phyloP scores from a whole-genome alignment of 2,329 filamentous ascomycete species.

The Alternaria gaisen region DNA sequence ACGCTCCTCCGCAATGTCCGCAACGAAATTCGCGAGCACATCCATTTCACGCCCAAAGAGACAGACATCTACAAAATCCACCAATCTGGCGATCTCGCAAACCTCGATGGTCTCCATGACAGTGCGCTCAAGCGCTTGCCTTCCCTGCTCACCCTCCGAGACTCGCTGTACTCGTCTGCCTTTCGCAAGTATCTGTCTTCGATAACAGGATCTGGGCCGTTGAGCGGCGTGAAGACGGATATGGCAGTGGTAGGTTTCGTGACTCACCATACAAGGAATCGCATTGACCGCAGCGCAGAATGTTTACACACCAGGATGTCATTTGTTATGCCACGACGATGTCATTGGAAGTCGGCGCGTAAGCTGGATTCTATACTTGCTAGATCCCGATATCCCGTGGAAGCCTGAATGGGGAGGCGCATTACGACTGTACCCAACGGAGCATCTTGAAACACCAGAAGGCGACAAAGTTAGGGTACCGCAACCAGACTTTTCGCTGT shows the following conservation, averaged over 20 bases:
- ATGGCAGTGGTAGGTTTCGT: constrained; percentile 78
- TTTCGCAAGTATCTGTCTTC: constrained; percentile 90
- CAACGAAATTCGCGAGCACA: constrained; percentile 85
- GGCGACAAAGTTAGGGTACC: constrained; percentile 83
- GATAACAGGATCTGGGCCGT: constrained; percentile 83
- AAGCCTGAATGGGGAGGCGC: constrained; percentile 92
- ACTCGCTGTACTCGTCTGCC: constrained; percentile 88
- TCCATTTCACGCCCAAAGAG: constrained; percentile 97
- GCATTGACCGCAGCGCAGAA: constrained; percentile 60
- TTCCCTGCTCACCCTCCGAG: constrained; percentile 88
- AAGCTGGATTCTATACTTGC: constrained; percentile 96
- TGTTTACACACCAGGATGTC: constrained; percentile 95
- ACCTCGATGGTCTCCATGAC: constrained; percentile 92
- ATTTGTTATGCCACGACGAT: constrained; percentile 95
- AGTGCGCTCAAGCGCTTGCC: constrained; percentile 85
- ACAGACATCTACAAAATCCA: constrained; percentile 99
- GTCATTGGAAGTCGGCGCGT: constrained; percentile 96
- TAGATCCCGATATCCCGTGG: constrained; percentile 91
- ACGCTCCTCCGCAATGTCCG: constrained; percentile 85
- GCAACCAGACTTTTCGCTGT: constrained; percentile 77
- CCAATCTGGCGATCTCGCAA: constrained; percentile 96
- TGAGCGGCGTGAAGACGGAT: constrained; percentile 95
- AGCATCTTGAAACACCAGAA: constrained; percentile 69
- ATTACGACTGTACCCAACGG: constrained; percentile 82
- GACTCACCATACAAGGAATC: not conserved